Percentiles rank a stretch among this genome's conserved stretches.
phyloP scores from a whole-genome alignment of 345 rosid species.

The Psidium friedrichsthalianum region DNA sequence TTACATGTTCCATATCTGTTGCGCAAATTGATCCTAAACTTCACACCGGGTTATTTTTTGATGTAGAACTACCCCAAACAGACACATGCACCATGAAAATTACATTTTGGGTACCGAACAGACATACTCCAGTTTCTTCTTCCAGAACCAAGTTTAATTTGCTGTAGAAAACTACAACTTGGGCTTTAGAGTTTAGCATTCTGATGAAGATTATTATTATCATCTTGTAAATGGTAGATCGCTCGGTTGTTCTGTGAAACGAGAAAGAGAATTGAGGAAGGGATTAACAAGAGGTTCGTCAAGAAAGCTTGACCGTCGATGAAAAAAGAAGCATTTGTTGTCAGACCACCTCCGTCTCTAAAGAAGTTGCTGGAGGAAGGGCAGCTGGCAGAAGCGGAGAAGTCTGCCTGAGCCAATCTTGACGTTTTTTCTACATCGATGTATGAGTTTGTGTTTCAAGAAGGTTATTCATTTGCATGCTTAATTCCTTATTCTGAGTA shows the following conservation, averaged over 20 bases:
- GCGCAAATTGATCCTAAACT: background rate
- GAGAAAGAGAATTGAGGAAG: constrained; percentile 91
- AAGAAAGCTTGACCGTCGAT: constrained; percentile 77
- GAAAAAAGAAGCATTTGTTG: constrained; percentile 90
- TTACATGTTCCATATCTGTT: background rate
- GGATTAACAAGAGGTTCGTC: constrained; percentile 78
- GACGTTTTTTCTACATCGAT: background rate
- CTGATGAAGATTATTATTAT: background rate
- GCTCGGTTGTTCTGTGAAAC: constrained; percentile 75
- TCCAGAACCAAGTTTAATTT: background rate
- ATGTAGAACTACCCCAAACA: background rate
- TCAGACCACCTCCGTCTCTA: constrained; percentile 79
- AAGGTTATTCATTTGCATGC: background rate
- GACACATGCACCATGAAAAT: background rate
- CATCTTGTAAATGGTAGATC: constrained; percentile 20
- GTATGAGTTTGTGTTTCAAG: background rate
- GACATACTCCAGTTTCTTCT: background rate
- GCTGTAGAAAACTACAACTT: background rate
- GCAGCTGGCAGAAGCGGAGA: constrained; percentile 76
- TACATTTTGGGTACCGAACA: background rate
- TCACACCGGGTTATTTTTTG: background rate
- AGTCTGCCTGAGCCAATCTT: constrained; percentile 30
- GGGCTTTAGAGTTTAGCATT: background rate
- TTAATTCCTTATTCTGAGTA: background rate
- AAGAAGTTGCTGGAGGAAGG: constrained; percentile 65